Conservation (phyloP, 176 grass and related monocot species). For the Typha latifolia region DNA sequence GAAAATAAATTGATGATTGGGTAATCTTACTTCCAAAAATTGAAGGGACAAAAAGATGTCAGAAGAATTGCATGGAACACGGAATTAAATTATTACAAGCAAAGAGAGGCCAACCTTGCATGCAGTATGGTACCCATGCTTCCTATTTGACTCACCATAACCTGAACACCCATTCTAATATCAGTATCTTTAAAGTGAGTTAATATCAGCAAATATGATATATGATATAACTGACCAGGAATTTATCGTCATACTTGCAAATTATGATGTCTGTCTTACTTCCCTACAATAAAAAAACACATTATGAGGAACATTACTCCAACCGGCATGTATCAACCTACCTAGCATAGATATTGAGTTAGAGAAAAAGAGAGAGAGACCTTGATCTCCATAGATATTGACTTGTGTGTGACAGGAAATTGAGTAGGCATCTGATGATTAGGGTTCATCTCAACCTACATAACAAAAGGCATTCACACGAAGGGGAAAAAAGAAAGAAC, state of each 20-base stretch:
- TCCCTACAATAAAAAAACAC: conserved; percentile 38
- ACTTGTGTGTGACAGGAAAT: conserved; percentile 49
- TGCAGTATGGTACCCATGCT: conserved; percentile 82
- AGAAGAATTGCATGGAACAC: not conserved
- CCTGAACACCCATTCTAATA: conserved; percentile 33
- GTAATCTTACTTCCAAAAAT: no score
- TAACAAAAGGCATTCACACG: not conserved
- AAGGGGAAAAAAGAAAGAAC: not conserved
- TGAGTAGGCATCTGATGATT: conserved; percentile 6
- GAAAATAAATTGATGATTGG: no score
- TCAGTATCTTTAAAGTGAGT: conserved; percentile 7
- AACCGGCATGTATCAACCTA: not conserved
- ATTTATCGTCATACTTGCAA: conserved; percentile 67
- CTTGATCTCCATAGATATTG: conserved; percentile 65
- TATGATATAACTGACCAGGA: conserved; percentile 37
- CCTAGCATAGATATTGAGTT: not conserved
- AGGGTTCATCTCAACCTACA: conserved; percentile 26
- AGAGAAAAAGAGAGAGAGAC: conserved; percentile 16
- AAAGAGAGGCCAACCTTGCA: conserved; percentile 48
- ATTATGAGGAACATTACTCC: not conserved
- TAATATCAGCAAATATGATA: not conserved
- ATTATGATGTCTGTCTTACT: conserved; percentile 75
- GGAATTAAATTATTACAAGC: not conserved
- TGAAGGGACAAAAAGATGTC: not conserved
- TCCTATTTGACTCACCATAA: conserved; percentile 90